phyloP scores from a whole-genome alignment of 352 stramenopile species.

The Discostella stelligera region DNA sequence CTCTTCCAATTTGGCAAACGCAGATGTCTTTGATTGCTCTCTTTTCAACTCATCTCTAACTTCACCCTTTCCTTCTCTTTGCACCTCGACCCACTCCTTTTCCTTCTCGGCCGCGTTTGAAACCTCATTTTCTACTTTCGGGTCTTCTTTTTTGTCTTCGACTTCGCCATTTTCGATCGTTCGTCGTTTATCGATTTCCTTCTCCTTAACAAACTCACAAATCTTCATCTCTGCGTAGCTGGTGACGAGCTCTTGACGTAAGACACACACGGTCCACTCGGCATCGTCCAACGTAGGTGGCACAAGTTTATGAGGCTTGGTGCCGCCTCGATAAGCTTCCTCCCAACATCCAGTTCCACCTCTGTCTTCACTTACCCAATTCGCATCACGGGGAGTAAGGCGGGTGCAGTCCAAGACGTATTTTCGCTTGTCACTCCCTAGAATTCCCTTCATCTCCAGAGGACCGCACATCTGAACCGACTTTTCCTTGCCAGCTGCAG shows the following conservation, averaged over 20 bases:
- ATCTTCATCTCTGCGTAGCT: slow-evolving; percentile 90
- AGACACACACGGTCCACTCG: slow-evolving; percentile 88
- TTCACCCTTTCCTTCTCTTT: slow-evolving; percentile 6
- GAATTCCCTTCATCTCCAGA: slow-evolving; percentile 94
- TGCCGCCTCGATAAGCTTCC: slow-evolving; percentile 2
- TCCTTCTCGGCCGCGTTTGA: slow-evolving; percentile 1
- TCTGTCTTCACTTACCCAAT: slow-evolving; percentile 82
- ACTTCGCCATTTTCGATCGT: slow-evolving; percentile 2
- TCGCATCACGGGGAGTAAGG: slow-evolving; percentile 92
- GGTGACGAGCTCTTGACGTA: slow-evolving; percentile 91
- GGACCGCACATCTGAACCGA: slow-evolving; percentile 86
- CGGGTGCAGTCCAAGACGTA: slow-evolving; percentile 95
- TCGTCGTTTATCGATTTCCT: not conserved
- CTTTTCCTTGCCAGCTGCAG: slow-evolving; percentile 36
- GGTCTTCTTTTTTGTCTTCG: slow-evolving; percentile 33
- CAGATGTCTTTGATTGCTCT: slow-evolving; percentile 1
- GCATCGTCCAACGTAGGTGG: slow-evolving; percentile 69
- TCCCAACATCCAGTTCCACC: slow-evolving; percentile 83
- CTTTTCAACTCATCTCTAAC: not conserved
- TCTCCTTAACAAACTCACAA: slow-evolving; percentile 59
- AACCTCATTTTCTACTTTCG: slow-evolving; percentile 19
- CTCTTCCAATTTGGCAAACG: slow-evolving; percentile 59
- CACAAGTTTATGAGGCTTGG: slow-evolving; percentile 30
- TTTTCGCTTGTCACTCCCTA: slow-evolving; percentile 88
- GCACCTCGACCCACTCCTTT: slow-evolving; percentile 19